Evolutionary conservation across 495 filamentous ascomycete species (phyloP).

Genomic region (Corynascus novoguineensis): DNA sequence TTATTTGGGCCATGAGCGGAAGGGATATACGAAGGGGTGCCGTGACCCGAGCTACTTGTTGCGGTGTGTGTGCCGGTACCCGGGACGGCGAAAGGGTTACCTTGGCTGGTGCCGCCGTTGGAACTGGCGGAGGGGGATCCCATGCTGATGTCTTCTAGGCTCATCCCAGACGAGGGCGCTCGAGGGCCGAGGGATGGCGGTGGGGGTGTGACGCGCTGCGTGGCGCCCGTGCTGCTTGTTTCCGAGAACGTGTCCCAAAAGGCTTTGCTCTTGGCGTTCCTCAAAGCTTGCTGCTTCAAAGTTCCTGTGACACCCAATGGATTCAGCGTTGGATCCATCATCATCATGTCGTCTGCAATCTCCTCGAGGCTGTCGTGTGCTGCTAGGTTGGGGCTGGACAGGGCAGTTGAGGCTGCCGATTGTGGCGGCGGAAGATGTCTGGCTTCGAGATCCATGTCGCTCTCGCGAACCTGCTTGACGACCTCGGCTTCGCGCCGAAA

Average conservation of each 20-base stretch:
- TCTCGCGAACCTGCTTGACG: conserved; percentile 84
- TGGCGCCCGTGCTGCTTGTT: conserved; percentile 42
- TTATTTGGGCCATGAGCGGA: background rate
- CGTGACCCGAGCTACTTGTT: conserved; percentile 26
- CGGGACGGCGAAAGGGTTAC: conserved; percentile 20
- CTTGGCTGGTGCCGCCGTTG: conserved; percentile 19
- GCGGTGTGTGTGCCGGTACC: conserved; percentile 14
- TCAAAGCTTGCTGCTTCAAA: conserved; percentile 67
- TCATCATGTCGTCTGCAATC: conserved; percentile 55
- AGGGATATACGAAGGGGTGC: conserved; percentile 21
- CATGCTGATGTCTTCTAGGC: conserved; percentile 67
- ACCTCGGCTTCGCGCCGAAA: conserved; percentile 90
- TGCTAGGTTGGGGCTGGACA: conserved; percentile 45
- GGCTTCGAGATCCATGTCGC: conserved; percentile 49
- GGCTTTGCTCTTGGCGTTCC: conserved; percentile 62
- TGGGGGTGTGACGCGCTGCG: conserved; percentile 60
- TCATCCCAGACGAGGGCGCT: conserved; percentile 55
- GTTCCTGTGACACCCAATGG: conserved; percentile 50
- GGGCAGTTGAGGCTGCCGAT: conserved; percentile 46
- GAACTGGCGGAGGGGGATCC: conserved; percentile 58
- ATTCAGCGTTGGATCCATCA: conserved; percentile 45
- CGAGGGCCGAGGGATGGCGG: conserved; percentile 51
- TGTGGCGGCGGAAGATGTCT: conserved; percentile 25
- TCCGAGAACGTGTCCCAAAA: conserved; percentile 78
- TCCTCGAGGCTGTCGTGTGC: conserved; percentile 49